Evolutionary conservation across 371 early-diverging fungal genomes (phyloP), one percentile per base, ranked within the genome.

Genomic region (Actinomortierella wolfii): DNA sequence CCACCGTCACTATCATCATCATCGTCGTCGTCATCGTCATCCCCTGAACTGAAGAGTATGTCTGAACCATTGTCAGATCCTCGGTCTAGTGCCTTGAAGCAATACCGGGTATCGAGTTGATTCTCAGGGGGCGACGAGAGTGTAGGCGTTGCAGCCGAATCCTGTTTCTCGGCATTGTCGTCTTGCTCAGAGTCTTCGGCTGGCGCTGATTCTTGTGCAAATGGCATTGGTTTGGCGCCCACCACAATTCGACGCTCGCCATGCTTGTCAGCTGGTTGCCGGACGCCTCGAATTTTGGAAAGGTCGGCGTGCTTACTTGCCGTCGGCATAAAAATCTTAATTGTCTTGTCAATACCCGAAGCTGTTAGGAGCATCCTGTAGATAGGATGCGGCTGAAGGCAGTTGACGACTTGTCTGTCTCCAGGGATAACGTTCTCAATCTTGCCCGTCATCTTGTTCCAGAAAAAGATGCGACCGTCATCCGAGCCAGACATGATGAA

Each of bases 401-500:
- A 71, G 17, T 65, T 63, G 39, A 61, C 63, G 6, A 56, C 56
- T 4, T 18, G 18, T 64, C 58, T 62, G 60, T 94, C 91, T 21
- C 84, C 93, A 40, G 79, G 69, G 28, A 92, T 56, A 45, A 90
- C 79, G 54, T 90, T 87, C 3, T 91, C 71, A 11, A 93, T 66
- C 23, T 78, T 76, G 56, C 81, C 78, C 1, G 88, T 82, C 47
- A 69, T 61, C 64, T 88, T 88, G 62, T 89, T 85, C 93, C 93
- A 94, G 51, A 93, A 73, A 64, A 87, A 91, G 7, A 88, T 58
- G 24, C 81, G 78, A 2, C 94, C 92, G 61, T 90, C 92, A 59
- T 94, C 94, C 1, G 89, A 88, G 0, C 94, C 94, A 2, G 90
- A 89, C 40, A 89, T 83, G 28, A 94, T 76, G 55, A 88, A 92